phyloP scores from a whole-genome alignment of 2,329 filamentous ascomycete genomes.

The Bertia moriformis region DNA sequence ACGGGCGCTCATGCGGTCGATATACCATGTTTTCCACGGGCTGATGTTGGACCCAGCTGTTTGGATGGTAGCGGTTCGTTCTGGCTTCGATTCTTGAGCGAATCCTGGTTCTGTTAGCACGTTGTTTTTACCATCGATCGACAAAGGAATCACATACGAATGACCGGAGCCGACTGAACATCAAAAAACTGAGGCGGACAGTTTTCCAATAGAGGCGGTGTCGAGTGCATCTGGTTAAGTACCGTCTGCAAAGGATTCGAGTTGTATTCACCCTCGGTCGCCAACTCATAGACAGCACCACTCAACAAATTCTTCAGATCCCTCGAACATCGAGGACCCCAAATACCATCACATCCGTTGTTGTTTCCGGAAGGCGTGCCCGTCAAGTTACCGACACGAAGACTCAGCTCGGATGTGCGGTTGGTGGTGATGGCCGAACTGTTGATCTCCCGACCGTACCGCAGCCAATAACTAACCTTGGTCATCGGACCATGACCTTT shows the following conservation, averaged over 20 bases:
- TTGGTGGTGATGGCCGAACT: constrained; percentile 12
- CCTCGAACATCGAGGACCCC: constrained; percentile 14
- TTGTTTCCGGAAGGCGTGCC: constrained; percentile 15
- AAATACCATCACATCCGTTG: constrained; percentile 20
- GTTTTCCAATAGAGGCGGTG: constrained; percentile 7
- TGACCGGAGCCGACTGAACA: constrained; percentile 14
- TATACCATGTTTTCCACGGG: constrained; percentile 19
- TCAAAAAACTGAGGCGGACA: constrained; percentile 16
- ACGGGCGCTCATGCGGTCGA: constrained; percentile 14
- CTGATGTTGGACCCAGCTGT: constrained; percentile 11
- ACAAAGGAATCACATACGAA: constrained; percentile 10
- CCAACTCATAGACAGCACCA: constrained; percentile 6
- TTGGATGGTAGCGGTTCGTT: constrained; percentile 11
- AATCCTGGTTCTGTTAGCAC: constrained; percentile 15
- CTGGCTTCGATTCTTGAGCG: constrained; percentile 12
- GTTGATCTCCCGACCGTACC: constrained; percentile 13
- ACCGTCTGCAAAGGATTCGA: neutral
- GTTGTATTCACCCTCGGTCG: neutral
- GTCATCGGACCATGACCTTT: constrained; percentile 15
- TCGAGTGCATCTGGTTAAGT: neutral
- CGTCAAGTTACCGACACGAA: constrained; percentile 18
- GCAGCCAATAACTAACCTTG: constrained; percentile 18
- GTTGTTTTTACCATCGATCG: too few relatives aligned
- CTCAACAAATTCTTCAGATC: constrained; percentile 14
- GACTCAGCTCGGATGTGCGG: constrained; percentile 17